These are phyloP conservation scores for Selenicereus undatus DNA, from an alignment of 148 eudicot species.

Conservation along the genomic window DNA sequence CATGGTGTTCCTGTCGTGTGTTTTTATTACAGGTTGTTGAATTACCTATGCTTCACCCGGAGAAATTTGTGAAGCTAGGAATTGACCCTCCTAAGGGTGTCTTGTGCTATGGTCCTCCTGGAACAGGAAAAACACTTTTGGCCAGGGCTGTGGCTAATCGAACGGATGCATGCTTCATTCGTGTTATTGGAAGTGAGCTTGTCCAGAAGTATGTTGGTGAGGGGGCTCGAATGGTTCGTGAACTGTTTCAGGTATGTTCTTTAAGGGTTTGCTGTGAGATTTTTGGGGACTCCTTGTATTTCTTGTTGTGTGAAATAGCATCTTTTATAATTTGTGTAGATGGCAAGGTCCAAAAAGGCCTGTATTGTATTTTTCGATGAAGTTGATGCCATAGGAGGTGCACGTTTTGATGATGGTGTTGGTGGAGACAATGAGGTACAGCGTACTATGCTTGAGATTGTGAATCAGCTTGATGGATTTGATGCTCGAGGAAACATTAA, in stretches of 20 bases:
- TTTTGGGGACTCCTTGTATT: neutral
- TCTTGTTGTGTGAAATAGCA: neutral
- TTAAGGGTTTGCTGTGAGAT: neutral
- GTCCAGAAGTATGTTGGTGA: slow-evolving; percentile 99
- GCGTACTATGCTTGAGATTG: slow-evolving; percentile 98
- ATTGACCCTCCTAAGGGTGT: slow-evolving; percentile 99
- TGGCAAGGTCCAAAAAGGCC: slow-evolving; percentile 96
- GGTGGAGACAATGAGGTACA: slow-evolving; percentile 95
- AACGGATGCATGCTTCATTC: slow-evolving; percentile 98
- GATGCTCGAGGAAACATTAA: slow-evolving; percentile 95
- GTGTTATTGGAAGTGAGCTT: slow-evolving; percentile 97
- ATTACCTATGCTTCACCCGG: slow-evolving; percentile 99
- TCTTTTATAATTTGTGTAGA: slow-evolving; percentile 31
- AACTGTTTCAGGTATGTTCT: slow-evolving; percentile 72
- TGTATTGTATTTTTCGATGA: slow-evolving; percentile 94
- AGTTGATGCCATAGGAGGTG: slow-evolving; percentile 92
- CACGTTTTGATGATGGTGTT: slow-evolving; percentile 86
- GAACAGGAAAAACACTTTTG: slow-evolving; percentile 92
- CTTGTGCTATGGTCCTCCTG: slow-evolving; percentile 98
- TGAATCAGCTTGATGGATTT: slow-evolving; percentile 97
- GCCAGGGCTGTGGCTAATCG: slow-evolving; percentile 97
- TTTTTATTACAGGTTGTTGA: slow-evolving; percentile 74
- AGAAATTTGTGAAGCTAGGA: slow-evolving; percentile 94
- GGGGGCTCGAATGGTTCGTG: slow-evolving; percentile 99
- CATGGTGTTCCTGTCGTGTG: neutral